Evolutionary conservation across 2,329 filamentous ascomycete genomes (phyloP).

Genomic region (Aspergillus oerlinghausenensis): DNA sequence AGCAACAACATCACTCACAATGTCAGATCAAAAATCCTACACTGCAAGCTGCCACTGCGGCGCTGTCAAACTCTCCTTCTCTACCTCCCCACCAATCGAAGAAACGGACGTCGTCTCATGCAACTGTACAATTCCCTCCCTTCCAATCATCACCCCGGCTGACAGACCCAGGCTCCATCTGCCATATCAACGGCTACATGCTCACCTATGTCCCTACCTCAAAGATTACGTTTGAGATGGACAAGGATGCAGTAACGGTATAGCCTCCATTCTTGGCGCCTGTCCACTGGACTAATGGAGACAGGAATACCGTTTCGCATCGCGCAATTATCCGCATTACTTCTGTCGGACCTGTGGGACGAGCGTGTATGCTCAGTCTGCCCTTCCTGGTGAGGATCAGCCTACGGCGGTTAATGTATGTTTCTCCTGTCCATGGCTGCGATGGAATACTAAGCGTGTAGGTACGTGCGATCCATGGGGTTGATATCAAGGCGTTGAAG

Average conservation of each 20-base stretch:
- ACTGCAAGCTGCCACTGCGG: conserved; percentile 20
- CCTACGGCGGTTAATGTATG: conserved; percentile 27
- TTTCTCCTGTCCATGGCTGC: conserved; percentile 4
- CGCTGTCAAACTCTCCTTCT: conserved; percentile 17
- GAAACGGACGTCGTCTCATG: conserved; percentile 14
- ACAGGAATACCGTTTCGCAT: conserved; percentile 25
- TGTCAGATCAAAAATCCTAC: conserved; percentile 2
- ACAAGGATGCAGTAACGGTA: conserved; percentile 20
- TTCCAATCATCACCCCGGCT: too few relatives aligned
- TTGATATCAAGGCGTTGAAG: conserved; percentile 23
- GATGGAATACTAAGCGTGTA: conserved; percentile 1
- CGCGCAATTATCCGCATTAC: conserved; percentile 22
- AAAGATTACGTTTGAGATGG: conserved; percentile 18
- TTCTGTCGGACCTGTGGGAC: conserved; percentile 30
- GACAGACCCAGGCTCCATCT: conserved; percentile 23
- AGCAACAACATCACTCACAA: not conserved
- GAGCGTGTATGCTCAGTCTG: conserved; percentile 20
- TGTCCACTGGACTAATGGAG: not conserved
- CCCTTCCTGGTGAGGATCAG: conserved; percentile 14
- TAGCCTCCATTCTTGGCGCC: not conserved
- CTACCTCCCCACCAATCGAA: conserved; percentile 12
- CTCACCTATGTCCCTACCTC: conserved; percentile 22
- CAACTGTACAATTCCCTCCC: conserved; percentile 13
- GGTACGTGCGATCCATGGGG: conserved; percentile 22
- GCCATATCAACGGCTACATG: conserved; percentile 27